Evolutionary conservation across 371 early-diverging fungal species (phyloP), one percentile per base, ranked within the genome.

Genomic region (Zychaea mexicana): DNA sequence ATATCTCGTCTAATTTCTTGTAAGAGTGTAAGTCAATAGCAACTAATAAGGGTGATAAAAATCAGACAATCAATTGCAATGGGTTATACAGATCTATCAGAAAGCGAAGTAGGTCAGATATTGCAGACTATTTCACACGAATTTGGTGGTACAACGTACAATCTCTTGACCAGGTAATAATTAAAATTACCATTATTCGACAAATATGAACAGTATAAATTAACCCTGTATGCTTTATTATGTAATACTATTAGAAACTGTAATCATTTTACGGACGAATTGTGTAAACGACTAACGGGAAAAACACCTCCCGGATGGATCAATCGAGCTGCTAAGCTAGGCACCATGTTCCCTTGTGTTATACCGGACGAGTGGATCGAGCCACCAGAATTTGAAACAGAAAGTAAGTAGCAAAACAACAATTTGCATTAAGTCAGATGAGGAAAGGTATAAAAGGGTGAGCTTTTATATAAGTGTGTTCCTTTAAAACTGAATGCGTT

Each of bases 301-400:
- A 86, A 81, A 63, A 47, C 82, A 32, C 71, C 81, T 31, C 89
- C 89, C n/a, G 80, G 76, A 19, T 88, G 88, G 88, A 84, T 88
- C 63, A 88, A 88, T 64, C 79, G 88, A 22, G 88, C 88, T 7
- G 88, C 88, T 17, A 85, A 84, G 61, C 54, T 88, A 22, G 88
- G 87, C 21, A 78, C 86, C 30, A 83, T 87, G 78, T 87, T 88
- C 63, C 88, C 88, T 36, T 88, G 88, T 66, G 84, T 88, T 3
- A 82, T 88, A 19, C 88, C 88, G 1, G 82, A 79, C 21, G 87
- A 83, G 60, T 88, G 88, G 88, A 74, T 88, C 7, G 88, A 85
- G 38, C 87, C 88, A 17, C 87, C 88, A 10, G 79, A 83, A 33
- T 77, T 75, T 46, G 79, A 81, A 3, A 33, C 58, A n/a, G 63